Evolutionary conservation across 2,329 filamentous ascomycete species (phyloP).

Genomic region (Chalaropsis thielavioides): DNA sequence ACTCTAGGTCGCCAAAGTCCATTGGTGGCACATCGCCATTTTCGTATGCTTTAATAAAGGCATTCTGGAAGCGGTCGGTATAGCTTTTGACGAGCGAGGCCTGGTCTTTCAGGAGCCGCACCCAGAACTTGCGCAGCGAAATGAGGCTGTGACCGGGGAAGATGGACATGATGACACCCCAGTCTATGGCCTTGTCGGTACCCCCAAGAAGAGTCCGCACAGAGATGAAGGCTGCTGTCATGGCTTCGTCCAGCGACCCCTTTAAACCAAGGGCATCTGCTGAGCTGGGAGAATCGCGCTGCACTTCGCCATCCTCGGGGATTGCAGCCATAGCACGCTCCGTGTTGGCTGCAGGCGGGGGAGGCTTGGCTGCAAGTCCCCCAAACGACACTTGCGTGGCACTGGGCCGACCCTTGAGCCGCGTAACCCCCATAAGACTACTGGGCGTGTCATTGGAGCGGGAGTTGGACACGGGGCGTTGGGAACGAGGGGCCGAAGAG

Average conservation of each 20-base stretch:
- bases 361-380: constrained; percentile 4
- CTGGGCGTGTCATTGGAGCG: neutral
- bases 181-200: constrained; percentile 44
- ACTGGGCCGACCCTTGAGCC: constrained; percentile 17
- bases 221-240: constrained; percentile 44
- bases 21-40: constrained; percentile 44
- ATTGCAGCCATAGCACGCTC: constrained; percentile 16
- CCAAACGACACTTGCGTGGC: constrained; percentile 7
- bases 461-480: neutral
- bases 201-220: constrained; percentile 46
- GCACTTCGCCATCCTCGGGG: constrained; percentile 5
- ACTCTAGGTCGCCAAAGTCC: constrained; percentile 46
- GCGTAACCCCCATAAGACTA: constrained; percentile 6
- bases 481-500: neutral
- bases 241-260: constrained; percentile 19
- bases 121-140: constrained; percentile 43
- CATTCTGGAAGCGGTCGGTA: constrained; percentile 48
- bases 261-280: neutral
- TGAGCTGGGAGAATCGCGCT: neutral
- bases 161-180: constrained; percentile 41
- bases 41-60: constrained; percentile 53
- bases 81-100: constrained; percentile 19
- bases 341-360: constrained; percentile 10
- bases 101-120: constrained; percentile 29
- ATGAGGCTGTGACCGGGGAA: constrained; percentile 41